Base-by-base conservation (phyloP, 345 rosid genomes). In the Anacardium occidentale region DNA sequence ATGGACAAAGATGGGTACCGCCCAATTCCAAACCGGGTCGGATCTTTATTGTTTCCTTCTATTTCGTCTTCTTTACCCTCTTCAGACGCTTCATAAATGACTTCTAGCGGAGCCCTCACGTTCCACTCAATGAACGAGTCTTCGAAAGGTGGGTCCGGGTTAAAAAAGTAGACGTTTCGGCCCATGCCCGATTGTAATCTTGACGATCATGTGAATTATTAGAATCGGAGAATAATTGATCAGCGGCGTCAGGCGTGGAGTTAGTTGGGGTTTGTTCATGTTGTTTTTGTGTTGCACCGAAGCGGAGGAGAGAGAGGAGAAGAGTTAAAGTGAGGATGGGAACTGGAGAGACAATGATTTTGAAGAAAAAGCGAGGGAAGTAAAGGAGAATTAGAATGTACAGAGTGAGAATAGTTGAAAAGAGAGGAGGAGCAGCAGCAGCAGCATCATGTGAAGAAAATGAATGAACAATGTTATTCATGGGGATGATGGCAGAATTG, bases 91-190 rank as follows among this genome's bases (percentile, higher is more conserved):
- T 94, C 97, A 68, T 94, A 85, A 57, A 94, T 94, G 52, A 92
- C 91, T 22, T 89, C 92, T 63, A 94, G 63, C 20, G 98, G 97
- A 2, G 97, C 97, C 70, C 86, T 83, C 48, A 92, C 83, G 76
- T 94, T 63, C 98, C 97, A 94, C 12, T 81, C 87, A 40, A 88
- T 85, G 64, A 92, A 94, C 10, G 65, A 77, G 10, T 37, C 40
- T 32, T 78, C 82, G 24, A 81, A 82, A 17, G 24, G 42, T 40
- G 64, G 70, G 25, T 79, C 63, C 24, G 70, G 66, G 3, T 21
- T 73, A 10, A 45, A 10, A 45, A 21, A 13, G 4, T 13, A 21
- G 17, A 66, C 15, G 32, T 6, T 17, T 56, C 75, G 7, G 17
- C 47, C 73, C 71, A 72, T 40, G 77, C 79, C 84, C 76, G 56